Conservation (phyloP, 1,139 yeast genomes). For the Spathaspora sp. region DNA sequence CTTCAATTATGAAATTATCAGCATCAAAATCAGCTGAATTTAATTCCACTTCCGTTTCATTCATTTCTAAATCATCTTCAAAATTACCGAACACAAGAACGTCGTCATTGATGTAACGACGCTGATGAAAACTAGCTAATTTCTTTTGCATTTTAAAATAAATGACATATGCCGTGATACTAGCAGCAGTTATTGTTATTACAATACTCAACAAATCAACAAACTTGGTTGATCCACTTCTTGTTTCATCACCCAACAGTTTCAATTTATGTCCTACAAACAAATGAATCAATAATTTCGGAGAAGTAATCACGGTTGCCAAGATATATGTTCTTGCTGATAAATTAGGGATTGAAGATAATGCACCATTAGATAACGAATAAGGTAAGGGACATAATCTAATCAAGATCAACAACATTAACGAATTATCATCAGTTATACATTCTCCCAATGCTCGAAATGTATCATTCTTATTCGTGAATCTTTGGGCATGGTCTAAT, state of each 20-base stretch:
- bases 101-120: slow-evolving; percentile 23
- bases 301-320: slow-evolving; percentile 77
- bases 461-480: slow-evolving; percentile 55
- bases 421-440: slow-evolving; percentile 60
- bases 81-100: slow-evolving; percentile 43
- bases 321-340: slow-evolving; percentile 58
- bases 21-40: slow-evolving; percentile 35
- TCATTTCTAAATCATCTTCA: slow-evolving; percentile 31
- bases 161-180: slow-evolving; percentile 66
- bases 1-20: slow-evolving; percentile 39
- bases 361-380: slow-evolving; percentile 87
- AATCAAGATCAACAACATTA: slow-evolving; percentile 65
- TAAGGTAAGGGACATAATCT: slow-evolving; percentile 92
- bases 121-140: slow-evolving; percentile 30
- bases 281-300: slow-evolving; percentile 73
- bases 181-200: slow-evolving; percentile 57
- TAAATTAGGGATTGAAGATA: slow-evolving; percentile 81
- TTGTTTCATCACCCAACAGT: slow-evolving; percentile 59
- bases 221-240: slow-evolving; percentile 50
- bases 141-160: slow-evolving; percentile 59
- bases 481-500: slow-evolving; percentile 49
- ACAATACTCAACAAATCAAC: slow-evolving; percentile 65
- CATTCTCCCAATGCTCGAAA: slow-evolving; percentile 78
- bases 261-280: slow-evolving; percentile 81
- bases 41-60: slow-evolving; percentile 31